phyloP scores from a whole-genome alignment of 768 basidiomycete genomes.

The Hortiboletus campestris region DNA sequence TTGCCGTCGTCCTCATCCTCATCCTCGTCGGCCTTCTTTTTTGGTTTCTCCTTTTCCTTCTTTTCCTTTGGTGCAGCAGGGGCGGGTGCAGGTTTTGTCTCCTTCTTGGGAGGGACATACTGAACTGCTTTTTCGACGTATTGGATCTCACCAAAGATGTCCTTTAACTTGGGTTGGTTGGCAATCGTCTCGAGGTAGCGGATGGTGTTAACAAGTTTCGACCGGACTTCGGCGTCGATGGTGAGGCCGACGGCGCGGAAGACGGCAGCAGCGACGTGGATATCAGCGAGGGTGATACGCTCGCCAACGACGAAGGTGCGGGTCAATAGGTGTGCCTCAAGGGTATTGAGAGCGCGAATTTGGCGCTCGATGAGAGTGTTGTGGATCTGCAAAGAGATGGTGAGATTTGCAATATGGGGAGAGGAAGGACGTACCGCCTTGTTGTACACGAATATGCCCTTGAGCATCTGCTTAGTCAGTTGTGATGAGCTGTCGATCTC shows the following conservation, averaged over 20 bases:
- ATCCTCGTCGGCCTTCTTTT: conserved; percentile 39
- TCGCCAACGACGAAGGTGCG: conserved; percentile 92
- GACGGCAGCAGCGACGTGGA: conserved; percentile 62
- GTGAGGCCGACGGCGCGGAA: conserved; percentile 51
- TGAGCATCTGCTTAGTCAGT: conserved; percentile 43
- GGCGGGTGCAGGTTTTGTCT: conserved; percentile 48
- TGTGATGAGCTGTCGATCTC: conserved; percentile 49
- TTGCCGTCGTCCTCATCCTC: conserved; percentile 79
- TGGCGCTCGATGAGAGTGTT: conserved; percentile 51
- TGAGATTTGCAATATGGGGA: neutral
- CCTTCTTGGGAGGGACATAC: conserved; percentile 74
- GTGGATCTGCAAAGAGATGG: conserved; percentile 49
- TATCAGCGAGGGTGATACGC: conserved; percentile 91
- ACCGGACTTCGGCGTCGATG: conserved; percentile 65
- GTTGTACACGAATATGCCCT: conserved; percentile 65
- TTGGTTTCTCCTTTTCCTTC: conserved; percentile 67
- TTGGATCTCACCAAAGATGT: conserved; percentile 56
- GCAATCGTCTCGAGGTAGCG: conserved; percentile 85
- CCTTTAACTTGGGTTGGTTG: conserved; percentile 78
- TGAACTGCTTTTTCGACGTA: conserved; percentile 70
- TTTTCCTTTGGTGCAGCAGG: conserved; percentile 44
- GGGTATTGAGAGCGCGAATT: conserved; percentile 54
- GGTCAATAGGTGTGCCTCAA: conserved; percentile 71
- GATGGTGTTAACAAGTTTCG: conserved; percentile 70
- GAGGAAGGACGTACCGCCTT: conserved; percentile 62